phyloP scores from a whole-genome alignment of 805 yeast species.

The Saccharomycopsis microspora region DNA sequence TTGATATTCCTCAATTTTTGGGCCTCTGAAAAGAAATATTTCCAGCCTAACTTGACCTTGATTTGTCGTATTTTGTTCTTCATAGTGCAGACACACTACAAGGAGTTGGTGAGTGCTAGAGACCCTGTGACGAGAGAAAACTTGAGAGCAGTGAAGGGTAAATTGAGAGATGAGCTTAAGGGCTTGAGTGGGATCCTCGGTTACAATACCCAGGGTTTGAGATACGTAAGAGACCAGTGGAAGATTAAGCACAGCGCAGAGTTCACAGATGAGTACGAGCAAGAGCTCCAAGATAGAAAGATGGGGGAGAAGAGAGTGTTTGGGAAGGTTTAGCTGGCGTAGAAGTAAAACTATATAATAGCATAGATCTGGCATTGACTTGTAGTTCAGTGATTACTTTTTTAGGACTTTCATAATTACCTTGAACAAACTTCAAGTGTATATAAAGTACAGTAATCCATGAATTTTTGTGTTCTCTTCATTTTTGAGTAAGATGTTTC shows the following conservation, averaged over 20 bases:
- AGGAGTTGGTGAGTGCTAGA: constrained; percentile 63
- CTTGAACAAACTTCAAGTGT: not conserved
- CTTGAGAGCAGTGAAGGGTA: constrained; percentile 48
- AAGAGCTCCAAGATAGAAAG: constrained; percentile 39
- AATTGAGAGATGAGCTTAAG: constrained; percentile 33
- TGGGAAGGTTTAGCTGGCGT: constrained; percentile 30
- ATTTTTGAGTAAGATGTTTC: no score
- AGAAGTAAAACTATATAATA: not conserved
- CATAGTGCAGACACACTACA: constrained; percentile 59
- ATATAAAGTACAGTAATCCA: not conserved
- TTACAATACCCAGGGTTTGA: constrained; percentile 74
- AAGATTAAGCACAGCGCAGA: constrained; percentile 59
- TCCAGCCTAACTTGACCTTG: constrained; percentile 43
- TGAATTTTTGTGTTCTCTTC: no score
- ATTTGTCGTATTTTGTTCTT: constrained; percentile 72
- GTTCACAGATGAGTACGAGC: constrained; percentile 59
- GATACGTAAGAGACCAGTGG: constrained; percentile 69
- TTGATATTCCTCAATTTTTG: constrained; percentile 67
- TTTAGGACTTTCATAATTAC: not conserved
- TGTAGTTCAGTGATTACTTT: not conserved
- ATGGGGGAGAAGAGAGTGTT: constrained; percentile 63
- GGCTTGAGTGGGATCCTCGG: constrained; percentile 63
- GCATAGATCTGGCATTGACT: not conserved
- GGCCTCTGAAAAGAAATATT: constrained; percentile 38
- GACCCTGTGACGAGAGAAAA: constrained; percentile 54